Evolutionary conservation across 345 rosid genomes (phyloP).

Genomic region (Arabidopsis suecica): DNA sequence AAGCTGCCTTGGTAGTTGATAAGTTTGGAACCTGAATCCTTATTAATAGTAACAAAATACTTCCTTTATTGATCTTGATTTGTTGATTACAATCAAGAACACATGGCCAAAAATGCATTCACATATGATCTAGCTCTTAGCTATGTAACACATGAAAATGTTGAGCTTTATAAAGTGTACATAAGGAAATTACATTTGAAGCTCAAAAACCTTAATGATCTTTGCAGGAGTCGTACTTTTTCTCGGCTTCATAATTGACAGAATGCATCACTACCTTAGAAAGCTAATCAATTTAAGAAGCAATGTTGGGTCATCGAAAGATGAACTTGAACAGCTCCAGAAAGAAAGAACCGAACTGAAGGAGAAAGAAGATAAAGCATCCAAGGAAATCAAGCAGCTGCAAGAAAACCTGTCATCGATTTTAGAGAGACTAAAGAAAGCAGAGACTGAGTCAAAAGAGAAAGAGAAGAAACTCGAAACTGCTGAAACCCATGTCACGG

Average conservation of each 20-base stretch:
- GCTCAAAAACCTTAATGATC: slow-evolving; percentile 28
- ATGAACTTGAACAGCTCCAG: slow-evolving; percentile 68
- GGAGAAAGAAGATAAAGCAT: slow-evolving; percentile 71
- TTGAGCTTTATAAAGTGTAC: not conserved
- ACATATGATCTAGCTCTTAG: not conserved
- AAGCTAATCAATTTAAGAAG: slow-evolving; percentile 70
- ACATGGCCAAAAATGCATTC: not conserved
- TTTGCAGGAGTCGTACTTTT: slow-evolving; percentile 83
- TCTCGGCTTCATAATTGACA: slow-evolving; percentile 87
- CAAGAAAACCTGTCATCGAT: slow-evolving; percentile 57
- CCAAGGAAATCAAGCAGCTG: slow-evolving; percentile 62
- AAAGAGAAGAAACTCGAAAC: slow-evolving; percentile 82
- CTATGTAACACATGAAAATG: not conserved
- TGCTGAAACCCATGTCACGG: slow-evolving; percentile 75
- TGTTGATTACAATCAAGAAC: slow-evolving; percentile 2
- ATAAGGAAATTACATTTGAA: not conserved
- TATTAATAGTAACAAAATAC: not conserved
- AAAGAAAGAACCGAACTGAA: slow-evolving; percentile 66
- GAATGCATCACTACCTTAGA: slow-evolving; percentile 81
- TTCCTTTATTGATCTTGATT: slow-evolving; percentile 6
- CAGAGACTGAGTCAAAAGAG: slow-evolving; percentile 67
- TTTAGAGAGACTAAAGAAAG: slow-evolving; percentile 64
- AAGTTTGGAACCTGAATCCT: not conserved
- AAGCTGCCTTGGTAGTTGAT: not conserved
- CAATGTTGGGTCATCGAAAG: slow-evolving; percentile 67